These are phyloP conservation scores for Umbelopsis sp. DNA, from an alignment of 192 early-diverging fungal species.

Conservation along the genomic window DNA sequence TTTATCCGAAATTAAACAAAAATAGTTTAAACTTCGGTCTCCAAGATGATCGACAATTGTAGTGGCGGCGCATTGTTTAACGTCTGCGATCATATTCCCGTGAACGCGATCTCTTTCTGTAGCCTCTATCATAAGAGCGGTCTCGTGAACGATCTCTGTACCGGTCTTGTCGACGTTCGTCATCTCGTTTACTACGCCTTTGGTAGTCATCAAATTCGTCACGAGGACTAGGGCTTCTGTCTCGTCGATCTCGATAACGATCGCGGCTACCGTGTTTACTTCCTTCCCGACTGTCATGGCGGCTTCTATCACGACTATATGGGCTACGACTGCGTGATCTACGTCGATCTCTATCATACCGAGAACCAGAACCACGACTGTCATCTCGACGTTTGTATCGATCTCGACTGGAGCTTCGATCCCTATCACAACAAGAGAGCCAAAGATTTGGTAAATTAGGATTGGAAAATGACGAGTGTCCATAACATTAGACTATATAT, in stretches of 20 bases:
- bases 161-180: not conserved
- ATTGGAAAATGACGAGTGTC: not conserved
- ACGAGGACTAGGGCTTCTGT: not conserved
- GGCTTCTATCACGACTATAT: constrained; percentile 2
- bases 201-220: constrained; percentile 40
- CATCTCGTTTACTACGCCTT: constrained; percentile 17
- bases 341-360: constrained; percentile 3
- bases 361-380: not conserved
- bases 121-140: not conserved
- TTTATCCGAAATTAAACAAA: not conserved
- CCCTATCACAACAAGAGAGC: not conserved
- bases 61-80: not conserved
- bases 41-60: too few species aligned
- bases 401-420: not conserved
- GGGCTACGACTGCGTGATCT: constrained; percentile 19
- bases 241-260: constrained; percentile 11
- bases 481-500: not conserved
- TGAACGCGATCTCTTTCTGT: not conserved
- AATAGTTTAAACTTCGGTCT: too few species aligned
- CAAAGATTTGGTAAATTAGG: not conserved
- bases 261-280: not conserved
- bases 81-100: not conserved
- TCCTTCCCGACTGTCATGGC: not conserved
- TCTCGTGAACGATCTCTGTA: not conserved
- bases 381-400: not conserved